Evolutionary conservation across 345 rosid genomes (phyloP), one percentile per base, ranked within the genome.

Genomic region (Passiflora organensis): DNA sequence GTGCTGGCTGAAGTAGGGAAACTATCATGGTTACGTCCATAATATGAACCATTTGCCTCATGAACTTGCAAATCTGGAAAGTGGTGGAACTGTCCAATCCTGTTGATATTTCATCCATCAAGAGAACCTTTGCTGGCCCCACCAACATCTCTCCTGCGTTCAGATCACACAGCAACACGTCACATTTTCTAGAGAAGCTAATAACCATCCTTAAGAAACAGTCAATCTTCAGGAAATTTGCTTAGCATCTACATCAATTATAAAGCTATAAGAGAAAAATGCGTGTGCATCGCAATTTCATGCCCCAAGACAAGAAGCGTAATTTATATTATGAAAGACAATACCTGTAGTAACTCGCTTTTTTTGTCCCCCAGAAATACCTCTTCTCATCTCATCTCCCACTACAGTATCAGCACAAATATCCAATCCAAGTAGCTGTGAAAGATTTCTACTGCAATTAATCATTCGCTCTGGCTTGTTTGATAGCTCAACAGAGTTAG

Each of bases 111-210:
- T 90, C 97, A 69, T 90, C 97, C 97, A 90, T 90, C 58, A 84
- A 73, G 43, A 82, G 78, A 22, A 82, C 95, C 60, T 80, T 87
- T 2, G 97, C 97, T 1, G 97, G 89, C 68, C 95, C 97, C 9
- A 83, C 95, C 77, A 90, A 60, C 97, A 90, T 87, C 69, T 90
- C 97, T 54, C 97, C 97, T 89, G 82, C 72, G n/a, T n/a, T n/a
- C n/a, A n/a, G n/a, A n/a, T n/a, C n/a, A n/a, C n/a, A 28, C 34
- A 28, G 34, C 34, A 28, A 28, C 34, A n/a, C n/a, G n/a, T n/a
- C n/a, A n/a, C n/a, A n/a, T n/a, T n/a, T n/a, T n/a, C n/a, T n/a
- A n/a, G n/a, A n/a, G n/a, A n/a, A n/a, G n/a, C n/a, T n/a, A n/a
- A n/a, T n/a, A n/a, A n/a, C n/a, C n/a, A n/a, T n/a, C n/a, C n/a